Conservation (phyloP, 345 rosid genomes). For the Camelina laxa region DNA sequence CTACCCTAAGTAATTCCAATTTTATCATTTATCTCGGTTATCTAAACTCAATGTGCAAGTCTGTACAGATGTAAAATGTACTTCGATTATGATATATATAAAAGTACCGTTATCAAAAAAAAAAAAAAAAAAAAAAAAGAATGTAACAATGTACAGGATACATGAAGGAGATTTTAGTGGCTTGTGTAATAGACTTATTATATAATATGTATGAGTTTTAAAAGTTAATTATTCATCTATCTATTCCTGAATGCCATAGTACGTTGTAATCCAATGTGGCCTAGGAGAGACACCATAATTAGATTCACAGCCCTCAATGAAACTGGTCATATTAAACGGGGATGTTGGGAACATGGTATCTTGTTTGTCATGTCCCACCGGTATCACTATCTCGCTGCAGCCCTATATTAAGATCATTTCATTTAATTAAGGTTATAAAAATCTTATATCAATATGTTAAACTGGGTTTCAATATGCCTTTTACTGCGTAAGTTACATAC, state of each 20-base stretch:
- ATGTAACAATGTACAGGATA: not conserved
- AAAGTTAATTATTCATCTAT: slow-evolving; percentile 7
- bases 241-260: slow-evolving; percentile 52
- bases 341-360: slow-evolving; percentile 61
- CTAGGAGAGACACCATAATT: slow-evolving; percentile 61
- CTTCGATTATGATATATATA: too few relatives aligned
- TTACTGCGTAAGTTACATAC: slow-evolving; percentile 17
- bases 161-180: not conserved
- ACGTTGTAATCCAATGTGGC: slow-evolving; percentile 76
- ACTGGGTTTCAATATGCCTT: not conserved
- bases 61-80: too few relatives aligned
- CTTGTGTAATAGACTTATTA: not conserved
- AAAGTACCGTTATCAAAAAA: too few relatives aligned
- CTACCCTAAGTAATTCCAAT: too few relatives aligned
- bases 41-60: too few relatives aligned
- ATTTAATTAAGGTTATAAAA: not conserved
- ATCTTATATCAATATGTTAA: not conserved
- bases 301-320: slow-evolving; percentile 48
- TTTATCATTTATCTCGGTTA: too few relatives aligned
- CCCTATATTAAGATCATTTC: slow-evolving; percentile 38
- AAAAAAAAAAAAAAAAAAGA: too few relatives aligned
- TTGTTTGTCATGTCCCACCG: slow-evolving; percentile 52
- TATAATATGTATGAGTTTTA: not conserved
- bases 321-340: slow-evolving; percentile 52
- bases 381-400: slow-evolving; percentile 73